Base-by-base conservation (phyloP, 1,284 basidiomycete species). In the Sanghuangporus sanghuang region DNA sequence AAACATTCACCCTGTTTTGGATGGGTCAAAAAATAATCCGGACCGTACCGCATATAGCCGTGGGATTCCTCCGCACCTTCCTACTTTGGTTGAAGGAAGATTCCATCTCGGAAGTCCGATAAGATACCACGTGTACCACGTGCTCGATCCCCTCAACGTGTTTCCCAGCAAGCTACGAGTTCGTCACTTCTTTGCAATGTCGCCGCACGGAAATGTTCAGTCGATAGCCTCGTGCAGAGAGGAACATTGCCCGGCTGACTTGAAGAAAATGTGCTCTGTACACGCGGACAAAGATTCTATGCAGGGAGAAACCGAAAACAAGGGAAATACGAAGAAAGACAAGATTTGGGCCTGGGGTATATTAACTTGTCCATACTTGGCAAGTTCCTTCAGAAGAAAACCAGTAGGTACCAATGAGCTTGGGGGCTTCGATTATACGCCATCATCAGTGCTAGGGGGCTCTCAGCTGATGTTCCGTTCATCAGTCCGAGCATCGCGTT, bases 1-100 rank as follows among this genome's bases (percentile, higher is more conserved):
- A 64, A 64, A 64, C 63, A 52, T 60, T 46, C 27, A 4, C 32
- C 53, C 53, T 39, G 49, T 60, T 59, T 23, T 32, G 63, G 35
- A 42, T 40, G 44, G 52, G 8, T 16, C 44, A 46, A 46, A 32
- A 32, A 32, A 32, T 2, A 2, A 32, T 46, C 44, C 44, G 44
- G 44, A 46, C 44, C 44, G 44, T n/a, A 18, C 44, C 44, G n/a
- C 16, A 14, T 46, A 46, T 46, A 46, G 21, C 44, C 44, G 16
- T n/a, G 44, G 44, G 53, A 32, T 12, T 18, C 12, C 16, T 12
- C 32, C 8, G 32, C 32, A 54, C 53, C 53, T 54, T 7, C 53
- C 53, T 12, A 2, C 16, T 54, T 54, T 38, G 36, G 53, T 4
- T 52, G 49, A 52, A 52, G 7, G 49, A 9, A 32, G 27, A 3